Evolutionary conservation across 176 grass and related monocot species (phyloP).

Genomic region (Panicum miliaceum): DNA sequence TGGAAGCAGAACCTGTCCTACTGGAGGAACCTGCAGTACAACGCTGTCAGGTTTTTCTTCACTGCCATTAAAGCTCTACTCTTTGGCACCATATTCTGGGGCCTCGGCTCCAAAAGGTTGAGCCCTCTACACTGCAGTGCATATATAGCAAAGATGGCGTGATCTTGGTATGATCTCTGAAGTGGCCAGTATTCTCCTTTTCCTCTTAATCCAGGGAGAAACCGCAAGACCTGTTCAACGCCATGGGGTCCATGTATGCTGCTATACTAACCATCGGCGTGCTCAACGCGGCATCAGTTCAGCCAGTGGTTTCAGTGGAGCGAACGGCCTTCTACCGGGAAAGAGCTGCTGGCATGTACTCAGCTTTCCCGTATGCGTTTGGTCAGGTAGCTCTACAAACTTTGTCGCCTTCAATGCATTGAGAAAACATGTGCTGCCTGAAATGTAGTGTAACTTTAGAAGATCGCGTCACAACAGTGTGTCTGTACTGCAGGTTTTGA

Average conservation of each 20-base stretch:
- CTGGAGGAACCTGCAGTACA: conserved; percentile 14
- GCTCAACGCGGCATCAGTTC: background rate
- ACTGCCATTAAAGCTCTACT: background rate
- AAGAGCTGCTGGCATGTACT: conserved; percentile 25
- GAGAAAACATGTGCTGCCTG: background rate
- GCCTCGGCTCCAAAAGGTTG: background rate
- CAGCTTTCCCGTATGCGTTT: conserved; percentile 33
- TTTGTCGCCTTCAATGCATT: background rate
- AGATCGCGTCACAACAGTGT: background rate
- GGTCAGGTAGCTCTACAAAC: conserved; percentile 3
- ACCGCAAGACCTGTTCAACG: conserved; percentile 5
- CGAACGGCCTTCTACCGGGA: conserved; percentile 13
- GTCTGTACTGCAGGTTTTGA: background rate
- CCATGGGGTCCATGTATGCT: conserved; percentile 27
- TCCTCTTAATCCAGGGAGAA: conserved; percentile 20
- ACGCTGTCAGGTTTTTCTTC: conserved; percentile 26
- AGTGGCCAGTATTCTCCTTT: background rate
- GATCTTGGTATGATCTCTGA: background rate
- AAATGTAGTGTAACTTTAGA: background rate
- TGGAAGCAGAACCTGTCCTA: conserved; percentile 22
- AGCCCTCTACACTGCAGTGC: background rate
- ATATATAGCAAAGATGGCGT: background rate
- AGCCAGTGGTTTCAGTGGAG: conserved; percentile 27
- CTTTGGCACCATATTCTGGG: conserved; percentile 26
- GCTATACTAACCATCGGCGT: conserved; percentile 7